phyloP scores from a whole-genome alignment of 2,329 filamentous ascomycete genomes.

The Aspergillus sp. region DNA sequence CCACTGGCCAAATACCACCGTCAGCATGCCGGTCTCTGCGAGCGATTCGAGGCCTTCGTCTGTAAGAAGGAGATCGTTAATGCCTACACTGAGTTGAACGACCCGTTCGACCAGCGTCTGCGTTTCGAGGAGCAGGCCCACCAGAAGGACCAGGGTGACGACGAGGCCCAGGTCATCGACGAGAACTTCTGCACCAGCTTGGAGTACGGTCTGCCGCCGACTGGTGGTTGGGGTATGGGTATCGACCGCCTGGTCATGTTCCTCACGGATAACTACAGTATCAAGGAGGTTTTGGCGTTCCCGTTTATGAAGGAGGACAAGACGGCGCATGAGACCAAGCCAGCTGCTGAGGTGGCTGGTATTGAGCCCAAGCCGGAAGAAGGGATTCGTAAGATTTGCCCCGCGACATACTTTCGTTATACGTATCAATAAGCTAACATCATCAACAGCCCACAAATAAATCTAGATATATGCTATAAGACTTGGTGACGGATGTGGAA shows the following conservation, averaged over 20 bases:
- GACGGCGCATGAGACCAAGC: conserved; percentile 37
- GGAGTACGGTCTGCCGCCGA: conserved; percentile 86
- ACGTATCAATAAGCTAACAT: conserved; percentile 11
- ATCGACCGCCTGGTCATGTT: conserved; percentile 94
- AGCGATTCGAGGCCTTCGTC: conserved; percentile 96
- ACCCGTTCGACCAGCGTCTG: conserved; percentile 87
- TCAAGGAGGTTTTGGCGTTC: conserved; percentile 93
- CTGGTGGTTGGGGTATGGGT: conserved; percentile 93
- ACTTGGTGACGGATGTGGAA: conserved; percentile 3
- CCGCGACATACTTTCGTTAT: not conserved
- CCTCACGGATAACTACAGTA: conserved; percentile 88
- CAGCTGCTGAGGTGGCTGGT: conserved; percentile 56
- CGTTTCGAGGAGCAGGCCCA: conserved; percentile 90
- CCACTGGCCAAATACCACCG: conserved; percentile 95
- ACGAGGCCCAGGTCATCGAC: conserved; percentile 92
- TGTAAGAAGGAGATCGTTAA: conserved; percentile 97
- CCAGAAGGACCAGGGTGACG: conserved; percentile 93
- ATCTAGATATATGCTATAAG: conserved; percentile 5
- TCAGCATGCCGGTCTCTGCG: conserved; percentile 70
- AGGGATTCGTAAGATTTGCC: conserved; percentile 44
- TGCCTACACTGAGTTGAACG: conserved; percentile 95
- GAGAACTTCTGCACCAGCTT: conserved; percentile 89
- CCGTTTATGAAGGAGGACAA: conserved; percentile 94
- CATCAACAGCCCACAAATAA: conserved; percentile 27
- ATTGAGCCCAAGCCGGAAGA: conserved; percentile 53